Evolutionary conservation across 2,329 filamentous ascomycete genomes (phyloP), one percentile per base, ranked within the genome.

Genomic region (Epicoccum sorghinum): DNA sequence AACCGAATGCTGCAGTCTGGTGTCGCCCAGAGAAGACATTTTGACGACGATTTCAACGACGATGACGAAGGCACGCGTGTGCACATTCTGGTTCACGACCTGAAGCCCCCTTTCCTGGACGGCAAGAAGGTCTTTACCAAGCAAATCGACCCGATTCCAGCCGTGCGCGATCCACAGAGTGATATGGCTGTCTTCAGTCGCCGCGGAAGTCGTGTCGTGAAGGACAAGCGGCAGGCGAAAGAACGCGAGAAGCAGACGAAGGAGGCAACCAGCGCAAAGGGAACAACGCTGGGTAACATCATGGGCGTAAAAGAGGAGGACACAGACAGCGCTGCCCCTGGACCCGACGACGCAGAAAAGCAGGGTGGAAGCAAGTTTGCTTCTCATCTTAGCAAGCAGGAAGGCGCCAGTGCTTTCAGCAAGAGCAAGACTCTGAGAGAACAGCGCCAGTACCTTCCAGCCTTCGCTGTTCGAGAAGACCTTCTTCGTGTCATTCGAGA

Each of bases 121-220:
- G 95, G 95, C 23, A 87, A 92, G 65, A 98, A 89, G 18, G 89
- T 99, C 52, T 99, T 99, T 73, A 99, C 95, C 3, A 98, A 97
- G 75, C 96, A 99, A 74, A 75, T 98, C 22, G 95, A 99, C 55
- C 96, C 95, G 0, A 90, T 99, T 1, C 91, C 93, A 0, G 96
- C 95, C 0, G 90, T 99, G 12, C 85, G 89, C 47, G 95, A 99
- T 72, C 88, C 90, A 24, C 93, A 98, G 75, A 99, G 96, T 71
- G 95, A 99, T 70, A 96, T 99, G 95, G 95, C 95, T 1, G 93
- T 99, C 1, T 98, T 98, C 67, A 96, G 92, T 77, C 85, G 93
- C 38, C 97, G 97, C 73, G 95, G 95, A 0, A 98, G 93, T 71
- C 89, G 87, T 65, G 92, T 97, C 2, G 95, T 99, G 10, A 90